A percentile compares a stretch with the other conserved stretches of the same genome.
phyloP scores from a whole-genome alignment of 2,329 filamentous ascomycete species.

The Ophiocordyceps camponoti-floridani region DNA sequence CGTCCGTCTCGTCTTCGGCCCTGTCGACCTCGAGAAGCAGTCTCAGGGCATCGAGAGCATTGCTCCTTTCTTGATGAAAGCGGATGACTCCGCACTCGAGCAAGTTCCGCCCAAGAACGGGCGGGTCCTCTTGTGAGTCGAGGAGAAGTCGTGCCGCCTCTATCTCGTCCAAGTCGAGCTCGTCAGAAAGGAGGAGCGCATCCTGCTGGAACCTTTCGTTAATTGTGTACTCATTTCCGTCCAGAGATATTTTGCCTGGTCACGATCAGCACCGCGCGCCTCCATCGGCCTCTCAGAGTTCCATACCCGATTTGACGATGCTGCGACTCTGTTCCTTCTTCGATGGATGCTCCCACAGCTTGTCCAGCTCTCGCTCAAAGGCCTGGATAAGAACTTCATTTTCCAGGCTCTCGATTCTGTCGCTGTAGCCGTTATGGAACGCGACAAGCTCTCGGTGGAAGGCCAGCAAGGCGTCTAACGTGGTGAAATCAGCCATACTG shows the following conservation, averaged over 20 bases:
- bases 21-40: slow-evolving; percentile 54
- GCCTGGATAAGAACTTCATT: slow-evolving; percentile 52
- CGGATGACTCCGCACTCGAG: slow-evolving; percentile 67
- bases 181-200: slow-evolving; percentile 66
- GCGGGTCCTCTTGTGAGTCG: slow-evolving; percentile 51
- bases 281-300: not conserved
- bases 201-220: slow-evolving; percentile 80
- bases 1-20: slow-evolving; percentile 33
- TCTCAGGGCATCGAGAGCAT: slow-evolving; percentile 67
- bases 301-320: slow-evolving; percentile 46
- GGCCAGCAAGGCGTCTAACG: slow-evolving; percentile 60
- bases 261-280: not conserved
- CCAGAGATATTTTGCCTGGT: slow-evolving; percentile 57
- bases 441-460: slow-evolving; percentile 74
- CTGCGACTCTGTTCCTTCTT: slow-evolving; percentile 63
- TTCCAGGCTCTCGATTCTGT: slow-evolving; percentile 46
- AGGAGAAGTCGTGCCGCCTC: slow-evolving; percentile 64
- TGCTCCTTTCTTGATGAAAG: slow-evolving; percentile 74
- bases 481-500: slow-evolving; percentile 56
- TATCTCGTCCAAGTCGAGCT: slow-evolving; percentile 77
- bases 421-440: slow-evolving; percentile 48
- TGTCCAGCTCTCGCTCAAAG: slow-evolving; percentile 54
- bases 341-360: slow-evolving; percentile 53
- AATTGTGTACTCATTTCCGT: slow-evolving; percentile 57
- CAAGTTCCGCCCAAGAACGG: slow-evolving; percentile 51